Base-by-base conservation (phyloP, 306 rosid genomes). In the Adenanthera pavonina region DNA sequence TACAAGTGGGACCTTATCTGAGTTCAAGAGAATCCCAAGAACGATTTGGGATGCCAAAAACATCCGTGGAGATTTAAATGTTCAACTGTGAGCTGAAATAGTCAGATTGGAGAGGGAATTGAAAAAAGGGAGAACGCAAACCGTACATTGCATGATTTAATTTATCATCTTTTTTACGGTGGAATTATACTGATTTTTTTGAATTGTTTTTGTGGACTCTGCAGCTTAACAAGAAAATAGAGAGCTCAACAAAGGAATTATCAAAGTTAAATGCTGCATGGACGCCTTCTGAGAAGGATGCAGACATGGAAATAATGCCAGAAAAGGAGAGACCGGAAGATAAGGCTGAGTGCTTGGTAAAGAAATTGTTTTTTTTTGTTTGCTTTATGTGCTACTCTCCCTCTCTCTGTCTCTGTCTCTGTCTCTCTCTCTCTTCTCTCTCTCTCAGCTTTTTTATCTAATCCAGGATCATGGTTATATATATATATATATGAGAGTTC, bases 261-360 rank as follows among this genome's bases (percentile, higher is more conserved):
- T 81, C 88, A 64, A 89, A 87, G 82, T 81, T 94, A 85, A 85
- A 89, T 85, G 91, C 84, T 61, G 71, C 83, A 69, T 86, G 94
- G 90, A 82, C 81, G 25, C 92, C 91, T 61, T 65, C 87, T 51
- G 92, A 86, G 80, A 75, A 56, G 66, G 92, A 89, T 52, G 64
- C 83, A 81, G 97, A 94, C 88, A 75, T 74, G 71, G 98, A 94
- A 91, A 82, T 86, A 53, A 88, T 92, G 76, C 89, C 97, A 6
- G 84, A 87, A 15, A 96, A 94, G 85, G 98, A 94, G 89, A 89
- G 91, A 81, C 19, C 85, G 85, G 76, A 91, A 81, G 80, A 88
- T 92, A 61, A 96, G 97, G 59, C 61, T 87, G 89, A 86, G 75
- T 85, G 75, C 96, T 94, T 8, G 97, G 98, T 94, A 91, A 80